Conservation (phyloP, 805 yeast genomes). For the Wickerhamiella kazuoi region DNA sequence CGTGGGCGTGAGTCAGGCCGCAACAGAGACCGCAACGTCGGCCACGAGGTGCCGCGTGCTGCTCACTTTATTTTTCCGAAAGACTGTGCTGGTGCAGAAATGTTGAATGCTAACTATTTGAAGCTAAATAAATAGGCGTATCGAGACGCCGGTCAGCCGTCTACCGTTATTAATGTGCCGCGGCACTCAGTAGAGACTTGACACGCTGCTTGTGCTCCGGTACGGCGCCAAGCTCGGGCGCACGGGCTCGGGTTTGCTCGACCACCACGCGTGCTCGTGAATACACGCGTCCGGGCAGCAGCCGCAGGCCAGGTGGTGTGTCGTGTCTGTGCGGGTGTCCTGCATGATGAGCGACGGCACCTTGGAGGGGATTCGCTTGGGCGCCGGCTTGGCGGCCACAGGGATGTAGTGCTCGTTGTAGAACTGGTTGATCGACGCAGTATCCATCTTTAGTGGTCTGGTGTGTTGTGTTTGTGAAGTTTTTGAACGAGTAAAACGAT, state of each 20-base stretch:
- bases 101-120: too few relatives aligned
- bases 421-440: conserved; percentile 23
- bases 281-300: conserved; percentile 27
- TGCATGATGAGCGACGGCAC: conserved; percentile 44
- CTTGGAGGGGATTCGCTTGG: conserved; percentile 27
- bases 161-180: too few relatives aligned
- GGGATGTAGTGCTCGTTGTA: conserved; percentile 34
- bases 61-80: too few relatives aligned
- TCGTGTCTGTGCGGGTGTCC: conserved; percentile 35
- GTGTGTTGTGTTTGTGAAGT: neutral
- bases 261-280: conserved; percentile 25
- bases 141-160: too few relatives aligned
- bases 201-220: conserved; percentile 11
- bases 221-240: conserved; percentile 14
- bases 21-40: too few relatives aligned
- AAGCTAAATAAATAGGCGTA: too few relatives aligned
- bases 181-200: neutral
- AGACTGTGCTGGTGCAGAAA: too few relatives aligned
- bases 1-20: too few relatives aligned
- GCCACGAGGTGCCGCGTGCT: too few relatives aligned
- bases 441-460: conserved; percentile 24
- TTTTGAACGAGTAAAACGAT: too few relatives aligned
- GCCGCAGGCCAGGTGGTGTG: conserved; percentile 27
- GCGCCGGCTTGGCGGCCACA: conserved; percentile 13
- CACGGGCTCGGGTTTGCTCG: conserved; percentile 11